Conservation (phyloP, 2,329 filamentous ascomycete species). For the Metarhizium guizhouense region DNA sequence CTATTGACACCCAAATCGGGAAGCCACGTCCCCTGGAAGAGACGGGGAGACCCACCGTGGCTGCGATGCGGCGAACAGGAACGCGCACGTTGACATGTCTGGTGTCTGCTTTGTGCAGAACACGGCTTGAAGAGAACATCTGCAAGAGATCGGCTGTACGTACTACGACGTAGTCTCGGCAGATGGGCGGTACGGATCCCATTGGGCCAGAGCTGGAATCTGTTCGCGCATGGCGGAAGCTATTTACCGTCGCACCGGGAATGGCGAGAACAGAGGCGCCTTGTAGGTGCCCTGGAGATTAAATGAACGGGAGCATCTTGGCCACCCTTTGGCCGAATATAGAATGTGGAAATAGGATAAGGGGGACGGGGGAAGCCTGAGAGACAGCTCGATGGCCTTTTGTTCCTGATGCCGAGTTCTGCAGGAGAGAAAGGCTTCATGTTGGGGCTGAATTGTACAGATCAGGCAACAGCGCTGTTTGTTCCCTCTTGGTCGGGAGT, state of each 20-base stretch:
- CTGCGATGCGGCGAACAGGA: constrained; percentile 18
- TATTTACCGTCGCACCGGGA: not conserved
- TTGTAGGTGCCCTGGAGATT: no score
- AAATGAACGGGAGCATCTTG: no score
- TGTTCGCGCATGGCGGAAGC: not conserved
- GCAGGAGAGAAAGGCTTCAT: no score
- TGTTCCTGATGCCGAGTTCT: no score
- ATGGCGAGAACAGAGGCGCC: no score
- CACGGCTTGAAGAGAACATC: not conserved
- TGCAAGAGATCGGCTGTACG: not conserved
- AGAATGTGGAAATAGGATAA: no score
- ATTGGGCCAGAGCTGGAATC: not conserved
- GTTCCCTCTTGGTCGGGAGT: no score
- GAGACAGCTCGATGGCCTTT: no score
- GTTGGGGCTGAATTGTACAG: no score
- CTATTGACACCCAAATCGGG: constrained; percentile 28
- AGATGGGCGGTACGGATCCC: not conserved
- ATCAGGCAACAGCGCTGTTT: no score
- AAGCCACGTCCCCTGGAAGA: constrained; percentile 5
- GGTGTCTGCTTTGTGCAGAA: not conserved
- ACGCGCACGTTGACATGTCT: not conserved
- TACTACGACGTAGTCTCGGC: not conserved
- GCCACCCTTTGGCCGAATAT: no score
- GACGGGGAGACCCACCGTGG: constrained; percentile 4
- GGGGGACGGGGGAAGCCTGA: no score